phyloP scores from a whole-genome alignment of 345 rosid species.

The Dovyalis caffra region DNA sequence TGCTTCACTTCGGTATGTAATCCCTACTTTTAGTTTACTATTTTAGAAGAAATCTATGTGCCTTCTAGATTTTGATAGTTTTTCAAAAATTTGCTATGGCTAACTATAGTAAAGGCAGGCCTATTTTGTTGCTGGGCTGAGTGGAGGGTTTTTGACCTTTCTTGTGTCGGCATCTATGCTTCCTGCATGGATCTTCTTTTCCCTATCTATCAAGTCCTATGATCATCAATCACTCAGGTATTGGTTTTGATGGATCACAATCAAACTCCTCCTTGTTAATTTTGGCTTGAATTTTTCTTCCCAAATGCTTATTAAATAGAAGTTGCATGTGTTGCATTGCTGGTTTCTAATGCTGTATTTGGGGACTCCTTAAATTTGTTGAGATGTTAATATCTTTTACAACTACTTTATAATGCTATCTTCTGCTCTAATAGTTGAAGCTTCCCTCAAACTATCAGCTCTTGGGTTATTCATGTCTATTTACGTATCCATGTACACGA shows the following conservation, averaged over 20 bases:
- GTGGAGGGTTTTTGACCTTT: slow-evolving; percentile 88
- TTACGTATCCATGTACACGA: background rate
- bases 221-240: slow-evolving; percentile 63
- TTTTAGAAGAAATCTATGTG: background rate
- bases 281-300: background rate
- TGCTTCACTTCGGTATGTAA: slow-evolving; percentile 61
- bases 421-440: background rate
- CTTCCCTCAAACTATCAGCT: background rate
- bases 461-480: background rate
- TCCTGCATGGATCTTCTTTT: slow-evolving; percentile 69
- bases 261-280: background rate
- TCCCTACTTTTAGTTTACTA: background rate
- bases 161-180: slow-evolving; percentile 61
- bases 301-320: background rate
- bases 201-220: slow-evolving; percentile 44
- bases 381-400: background rate
- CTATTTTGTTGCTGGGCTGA: slow-evolving; percentile 70
- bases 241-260: slow-evolving; percentile 1
- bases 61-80: background rate
- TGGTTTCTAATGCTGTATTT: background rate
- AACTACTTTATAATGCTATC: background rate
- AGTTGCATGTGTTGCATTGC: background rate
- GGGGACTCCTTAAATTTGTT: background rate
- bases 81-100: slow-evolving; percentile 20
- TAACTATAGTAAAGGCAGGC: slow-evolving; percentile 54